These are phyloP conservation scores for Monosporascus sp. DNA, from an alignment of 2,329 filamentous ascomycete genomes.

Conservation along the genomic window DNA sequence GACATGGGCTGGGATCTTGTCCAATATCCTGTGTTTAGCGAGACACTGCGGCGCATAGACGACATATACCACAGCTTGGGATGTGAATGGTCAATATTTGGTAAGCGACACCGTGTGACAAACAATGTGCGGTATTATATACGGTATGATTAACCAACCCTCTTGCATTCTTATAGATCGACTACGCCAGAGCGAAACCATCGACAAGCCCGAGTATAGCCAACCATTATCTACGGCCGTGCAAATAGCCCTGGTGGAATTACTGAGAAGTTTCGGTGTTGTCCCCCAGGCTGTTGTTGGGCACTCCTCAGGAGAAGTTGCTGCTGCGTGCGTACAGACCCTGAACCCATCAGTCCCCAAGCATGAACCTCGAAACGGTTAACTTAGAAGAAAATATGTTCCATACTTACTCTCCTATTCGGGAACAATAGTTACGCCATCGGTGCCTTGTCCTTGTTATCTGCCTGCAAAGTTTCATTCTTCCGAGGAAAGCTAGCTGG, in stretches of 20 bases:
- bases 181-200: conserved; percentile 1
- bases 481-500: conserved; percentile 25
- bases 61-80: conserved; percentile 14
- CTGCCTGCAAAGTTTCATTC: conserved; percentile 29
- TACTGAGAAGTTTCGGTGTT: conserved; percentile 23
- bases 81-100: conserved; percentile 22
- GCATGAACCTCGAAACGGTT: not conserved
- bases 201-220: conserved; percentile 13
- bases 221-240: conserved; percentile 28
- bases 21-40: conserved; percentile 19
- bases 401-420: not conserved
- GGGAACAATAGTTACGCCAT: conserved; percentile 13
- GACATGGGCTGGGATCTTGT: conserved; percentile 22
- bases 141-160: conserved; percentile 1
- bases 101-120: conserved; percentile 13
- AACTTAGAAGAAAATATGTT: not conserved
- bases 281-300: conserved; percentile 24
- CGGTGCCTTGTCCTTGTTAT: conserved; percentile 17
- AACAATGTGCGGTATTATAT: not conserved
- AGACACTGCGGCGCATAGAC: conserved; percentile 12
- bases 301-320: conserved; percentile 34
- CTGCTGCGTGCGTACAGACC: conserved; percentile 25
- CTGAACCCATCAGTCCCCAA: too few relatives aligned
- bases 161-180: conserved; percentile 11
- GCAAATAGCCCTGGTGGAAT: conserved; percentile 30